phyloP scores from a whole-genome alignment of 306 rosid species.

The Begonia loranthoides region DNA sequence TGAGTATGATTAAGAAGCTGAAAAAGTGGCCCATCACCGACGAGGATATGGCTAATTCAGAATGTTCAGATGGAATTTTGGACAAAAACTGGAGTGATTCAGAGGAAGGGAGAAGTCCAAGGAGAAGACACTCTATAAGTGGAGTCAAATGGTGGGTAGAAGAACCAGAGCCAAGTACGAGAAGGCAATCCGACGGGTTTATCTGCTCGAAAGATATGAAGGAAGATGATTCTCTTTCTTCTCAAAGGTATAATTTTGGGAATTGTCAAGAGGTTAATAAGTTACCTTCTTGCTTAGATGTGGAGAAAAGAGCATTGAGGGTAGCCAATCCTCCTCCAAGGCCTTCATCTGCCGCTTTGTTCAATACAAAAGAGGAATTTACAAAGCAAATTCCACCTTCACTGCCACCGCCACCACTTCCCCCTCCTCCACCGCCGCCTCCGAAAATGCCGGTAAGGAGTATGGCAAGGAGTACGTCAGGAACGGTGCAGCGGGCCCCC shows the following conservation, averaged over 20 bases:
- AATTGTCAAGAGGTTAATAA: conserved; percentile 28
- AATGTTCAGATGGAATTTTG: conserved; percentile 29
- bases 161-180: conserved; percentile 38
- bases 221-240: conserved; percentile 30
- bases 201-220: conserved; percentile 46
- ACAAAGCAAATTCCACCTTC: conserved; percentile 41
- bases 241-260: conserved; percentile 44
- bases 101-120: conserved; percentile 48
- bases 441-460: conserved; percentile 44
- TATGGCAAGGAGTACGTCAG: conserved; percentile 25
- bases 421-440: conserved; percentile 73
- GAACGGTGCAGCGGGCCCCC: conserved; percentile 72
- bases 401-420: conserved; percentile 84
- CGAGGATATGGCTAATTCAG: conserved; percentile 45
- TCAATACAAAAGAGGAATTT: conserved; percentile 33
- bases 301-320: conserved; percentile 77
- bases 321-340: conserved; percentile 95
- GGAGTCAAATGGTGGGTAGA: conserved; percentile 64
- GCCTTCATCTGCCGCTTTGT: conserved; percentile 56
- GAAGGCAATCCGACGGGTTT: conserved; percentile 85
- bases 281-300: conserved; percentile 43
- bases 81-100: conserved; percentile 53
- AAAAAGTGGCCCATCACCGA: conserved; percentile 68
- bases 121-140: conserved; percentile 87
- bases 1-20: conserved; percentile 49